Percentiles rank a stretch among this genome's conserved stretches.
Evolutionary conservation across 176 grass and related monocot species (phyloP).

Genomic region (Canna indica): DNA sequence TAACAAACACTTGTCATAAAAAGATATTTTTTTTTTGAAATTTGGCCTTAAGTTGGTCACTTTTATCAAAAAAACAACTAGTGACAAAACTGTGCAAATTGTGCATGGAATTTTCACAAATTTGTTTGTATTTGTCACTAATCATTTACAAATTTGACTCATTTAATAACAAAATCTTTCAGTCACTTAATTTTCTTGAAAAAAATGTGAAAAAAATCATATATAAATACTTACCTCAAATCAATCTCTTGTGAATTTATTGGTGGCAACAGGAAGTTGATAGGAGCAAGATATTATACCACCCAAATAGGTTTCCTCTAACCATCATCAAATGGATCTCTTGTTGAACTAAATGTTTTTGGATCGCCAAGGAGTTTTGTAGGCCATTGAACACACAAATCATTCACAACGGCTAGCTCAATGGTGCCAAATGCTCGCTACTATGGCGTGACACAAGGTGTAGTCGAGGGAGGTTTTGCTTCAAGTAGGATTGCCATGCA

Average conservation of each 20-base stretch:
- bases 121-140: too few relatives aligned
- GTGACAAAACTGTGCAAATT: too few relatives aligned
- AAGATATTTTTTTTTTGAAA: too few relatives aligned
- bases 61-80: too few relatives aligned
- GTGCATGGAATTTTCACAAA: too few relatives aligned
- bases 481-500: constrained; percentile 56
- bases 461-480: constrained; percentile 63
- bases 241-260: background rate
- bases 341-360: background rate
- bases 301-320: constrained; percentile 26
- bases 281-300: constrained; percentile 76
- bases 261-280: constrained; percentile 55
- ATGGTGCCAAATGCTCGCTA: too few relatives aligned
- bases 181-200: too few relatives aligned
- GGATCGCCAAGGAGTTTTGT: constrained; percentile 62
- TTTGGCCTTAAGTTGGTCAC: too few relatives aligned
- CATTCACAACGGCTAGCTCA: constrained; percentile 65
- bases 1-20: too few relatives aligned
- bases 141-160: too few relatives aligned
- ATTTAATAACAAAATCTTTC: too few relatives aligned
- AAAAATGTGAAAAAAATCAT: background rate
- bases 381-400: constrained; percentile 74
- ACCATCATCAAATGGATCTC: constrained; percentile 27
- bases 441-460: constrained; percentile 60
- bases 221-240: background rate